A percentile compares a stretch with the other conserved stretches of the same genome.
phyloP scores from a whole-genome alignment of 179 eudicot species.

The Spinacia oleracea region DNA sequence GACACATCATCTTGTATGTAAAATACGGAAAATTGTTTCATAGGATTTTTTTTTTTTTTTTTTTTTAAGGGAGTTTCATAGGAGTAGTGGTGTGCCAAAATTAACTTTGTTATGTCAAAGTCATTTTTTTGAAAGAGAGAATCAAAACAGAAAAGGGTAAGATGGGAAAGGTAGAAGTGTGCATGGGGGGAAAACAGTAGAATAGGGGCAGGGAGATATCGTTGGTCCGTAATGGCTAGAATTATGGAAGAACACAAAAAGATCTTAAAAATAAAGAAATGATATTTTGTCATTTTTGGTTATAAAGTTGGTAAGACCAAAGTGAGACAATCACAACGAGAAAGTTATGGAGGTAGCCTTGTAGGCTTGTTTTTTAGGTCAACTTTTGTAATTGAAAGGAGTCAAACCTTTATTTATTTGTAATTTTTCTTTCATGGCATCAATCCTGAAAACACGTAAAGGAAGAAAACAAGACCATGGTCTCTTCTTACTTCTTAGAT shows the following conservation, averaged over 20 bases:
- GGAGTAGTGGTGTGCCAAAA: no score
- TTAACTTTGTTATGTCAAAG: no score
- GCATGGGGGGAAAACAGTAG: not conserved
- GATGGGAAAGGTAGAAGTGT: not conserved
- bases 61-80: no score
- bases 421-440: not conserved
- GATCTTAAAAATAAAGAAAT: not conserved
- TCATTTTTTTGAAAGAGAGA: no score
- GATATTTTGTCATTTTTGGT: not conserved
- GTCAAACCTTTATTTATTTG: not conserved
- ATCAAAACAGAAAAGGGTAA: not conserved
- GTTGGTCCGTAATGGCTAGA: conserved; percentile 34
- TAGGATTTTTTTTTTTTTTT: no score
- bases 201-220: conserved; percentile 11
- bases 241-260: conserved; percentile 11
- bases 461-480: conserved; percentile 14
- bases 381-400: not conserved
- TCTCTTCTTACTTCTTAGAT: conserved; percentile 13
- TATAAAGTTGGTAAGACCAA: conserved; percentile 14
- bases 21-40: no score
- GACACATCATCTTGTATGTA: no score
- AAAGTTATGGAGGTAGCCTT: conserved; percentile 15
- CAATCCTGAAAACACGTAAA: conserved; percentile 14
- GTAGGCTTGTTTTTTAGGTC: not conserved
- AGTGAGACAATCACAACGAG: conserved; percentile 19